Conservation (phyloP, 2,329 filamentous ascomycete species). For the Periconia digitata region DNA sequence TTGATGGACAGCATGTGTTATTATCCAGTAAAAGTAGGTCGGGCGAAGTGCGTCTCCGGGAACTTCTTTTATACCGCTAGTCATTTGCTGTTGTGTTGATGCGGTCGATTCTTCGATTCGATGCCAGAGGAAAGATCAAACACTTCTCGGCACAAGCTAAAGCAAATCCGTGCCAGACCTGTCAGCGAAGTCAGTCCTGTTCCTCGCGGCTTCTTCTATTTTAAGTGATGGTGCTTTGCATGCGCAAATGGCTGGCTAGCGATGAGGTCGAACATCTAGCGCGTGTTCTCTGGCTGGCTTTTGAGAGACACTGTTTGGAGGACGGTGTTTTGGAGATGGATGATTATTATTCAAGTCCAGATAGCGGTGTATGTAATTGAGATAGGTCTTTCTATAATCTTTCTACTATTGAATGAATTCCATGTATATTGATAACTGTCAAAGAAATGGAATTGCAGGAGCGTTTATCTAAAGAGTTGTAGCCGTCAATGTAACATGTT, state of each 20-base stretch:
- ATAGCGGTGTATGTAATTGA: no score
- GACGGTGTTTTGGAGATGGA: no score
- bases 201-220: slow-evolving; percentile 10
- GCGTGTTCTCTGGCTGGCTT: background rate
- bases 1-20: slow-evolving; percentile 5
- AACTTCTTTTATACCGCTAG: slow-evolving; percentile 29
- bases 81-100: no score
- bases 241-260: slow-evolving; percentile 18
- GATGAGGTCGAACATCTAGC: slow-evolving; percentile 17
- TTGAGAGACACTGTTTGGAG: no score
- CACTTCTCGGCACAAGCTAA: slow-evolving; percentile 32
- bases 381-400: no score
- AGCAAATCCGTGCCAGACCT: slow-evolving; percentile 28
- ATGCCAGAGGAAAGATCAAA: slow-evolving; percentile 24
- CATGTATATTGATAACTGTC: no score
- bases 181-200: slow-evolving; percentile 18
- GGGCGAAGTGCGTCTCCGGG: slow-evolving; percentile 39
- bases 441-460: no score
- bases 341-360: no score
- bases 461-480: no score
- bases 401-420: no score
- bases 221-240: slow-evolving; percentile 21
- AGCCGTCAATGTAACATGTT: no score
- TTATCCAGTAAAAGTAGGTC: slow-evolving; percentile 22
- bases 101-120: no score